Base-by-base conservation (phyloP, 345 rosid genomes). In the Linum trigynum region DNA sequence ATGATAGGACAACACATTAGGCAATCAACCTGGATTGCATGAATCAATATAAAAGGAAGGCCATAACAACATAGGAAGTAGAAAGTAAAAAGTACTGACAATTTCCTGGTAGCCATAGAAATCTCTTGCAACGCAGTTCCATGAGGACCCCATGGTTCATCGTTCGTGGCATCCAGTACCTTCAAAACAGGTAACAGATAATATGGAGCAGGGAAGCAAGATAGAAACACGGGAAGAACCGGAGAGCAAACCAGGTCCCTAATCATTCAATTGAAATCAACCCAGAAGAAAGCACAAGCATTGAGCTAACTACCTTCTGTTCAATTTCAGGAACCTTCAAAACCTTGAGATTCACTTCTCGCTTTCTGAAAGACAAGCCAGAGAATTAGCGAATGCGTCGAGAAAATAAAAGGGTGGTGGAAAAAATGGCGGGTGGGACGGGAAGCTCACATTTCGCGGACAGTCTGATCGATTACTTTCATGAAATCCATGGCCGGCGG, bases 81-180 rank as follows among this genome's bases (percentile, higher is more conserved):
- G 67, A 63, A 40, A 38, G 23, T 38, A 14, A 57, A 57, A 42
- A 66, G 38, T 65, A 45, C 75, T 82, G 77, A 95, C 99, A 84
- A 91, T 83, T 94, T 94, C 66, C 81, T 87, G 3, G 97, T 91
- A 65, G 96, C 90, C 67, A 83, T 86, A 17, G 99, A 95, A 65
- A 95, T 87, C 77, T 95, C 99, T 4, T 95, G 91, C 83, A 91
- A 72, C 67, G 84, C 95, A 75, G 97, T 77, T 36, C 97, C 97
- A 72, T 91, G 99, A 37, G 97, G 99, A 75, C 97, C 99, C 99
- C 99, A 95, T 67, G 97, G 99, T 65, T 88, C 99, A 72, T 89
- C 79, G 77, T 95, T 96, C 17, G 96, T 95, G 10, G 99, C 96
- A 85, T 94, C 99, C 79, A 94, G 69, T 66, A 85, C 99, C 99